Conservation (phyloP, 2,329 filamentous ascomycete genomes). For the Mycosphaerella arachidis region DNA sequence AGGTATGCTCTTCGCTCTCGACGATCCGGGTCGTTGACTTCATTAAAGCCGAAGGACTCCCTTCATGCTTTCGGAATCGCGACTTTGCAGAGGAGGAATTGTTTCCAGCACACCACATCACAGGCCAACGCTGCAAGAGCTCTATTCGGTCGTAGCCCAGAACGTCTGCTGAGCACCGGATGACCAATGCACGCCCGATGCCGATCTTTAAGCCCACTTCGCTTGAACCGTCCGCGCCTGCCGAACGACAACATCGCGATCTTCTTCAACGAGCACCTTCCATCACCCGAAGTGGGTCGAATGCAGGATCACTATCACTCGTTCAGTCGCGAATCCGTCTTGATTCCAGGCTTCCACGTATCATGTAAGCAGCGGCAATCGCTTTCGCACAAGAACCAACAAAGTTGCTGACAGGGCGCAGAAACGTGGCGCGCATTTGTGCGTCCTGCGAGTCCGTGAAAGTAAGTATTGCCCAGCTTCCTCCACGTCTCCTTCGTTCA, state of each 20-base stretch:
- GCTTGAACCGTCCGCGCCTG: not conserved
- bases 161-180: not conserved
- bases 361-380: not conserved
- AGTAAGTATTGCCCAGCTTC: not conserved
- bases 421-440: not conserved
- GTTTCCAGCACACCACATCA: not conserved
- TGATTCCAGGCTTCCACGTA: not conserved
- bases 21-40: not conserved
- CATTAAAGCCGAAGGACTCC: no score
- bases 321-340: not conserved
- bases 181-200: not conserved
- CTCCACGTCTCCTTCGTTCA: not conserved
- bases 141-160: not conserved
- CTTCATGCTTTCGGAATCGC: not conserved
- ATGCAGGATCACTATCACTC: not conserved
- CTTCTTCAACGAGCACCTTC: not conserved
- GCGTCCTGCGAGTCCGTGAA: not conserved
- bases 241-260: not conserved
- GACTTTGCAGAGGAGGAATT: not conserved
- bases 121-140: not conserved
- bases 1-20: not conserved
- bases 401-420: not conserved
- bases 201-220: not conserved
- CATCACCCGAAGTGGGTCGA: not conserved
- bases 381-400: not conserved